Evolutionary conservation across 176 grass and related monocot species (phyloP).

Genomic region (Zoysia japonica): DNA sequence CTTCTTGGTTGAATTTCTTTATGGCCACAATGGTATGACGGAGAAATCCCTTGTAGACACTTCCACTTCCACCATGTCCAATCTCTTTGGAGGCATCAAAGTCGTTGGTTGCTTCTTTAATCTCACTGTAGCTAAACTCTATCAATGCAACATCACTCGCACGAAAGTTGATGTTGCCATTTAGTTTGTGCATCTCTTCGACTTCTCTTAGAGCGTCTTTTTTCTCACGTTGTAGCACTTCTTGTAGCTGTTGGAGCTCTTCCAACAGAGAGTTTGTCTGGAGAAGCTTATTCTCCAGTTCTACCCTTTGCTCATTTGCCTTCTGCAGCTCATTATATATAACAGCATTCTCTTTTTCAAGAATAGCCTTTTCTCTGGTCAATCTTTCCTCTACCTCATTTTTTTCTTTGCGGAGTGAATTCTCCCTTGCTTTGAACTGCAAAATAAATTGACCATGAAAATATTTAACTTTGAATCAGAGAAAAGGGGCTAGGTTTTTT

Average conservation of each 20-base stretch:
- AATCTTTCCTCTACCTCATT: slow-evolving; percentile 62
- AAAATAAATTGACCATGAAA: slow-evolving; percentile 12
- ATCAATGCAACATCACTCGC: slow-evolving; percentile 31
- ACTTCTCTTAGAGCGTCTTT: slow-evolving; percentile 41
- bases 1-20: slow-evolving; percentile 67
- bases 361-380: slow-evolving; percentile 42
- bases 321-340: slow-evolving; percentile 49
- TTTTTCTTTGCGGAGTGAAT: slow-evolving; percentile 49
- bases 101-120: slow-evolving; percentile 59
- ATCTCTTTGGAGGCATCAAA: slow-evolving; percentile 60
- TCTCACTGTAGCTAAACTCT: slow-evolving; percentile 61
- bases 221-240: slow-evolving; percentile 37
- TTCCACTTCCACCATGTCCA: slow-evolving; percentile 70
- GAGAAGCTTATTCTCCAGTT: slow-evolving; percentile 50
- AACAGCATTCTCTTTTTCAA: slow-evolving; percentile 50
- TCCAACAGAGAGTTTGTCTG: slow-evolving; percentile 29
- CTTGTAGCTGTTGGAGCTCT: slow-evolving; percentile 31
- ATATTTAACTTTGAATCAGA: not conserved
- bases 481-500: not conserved
- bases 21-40: slow-evolving; percentile 66
- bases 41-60: slow-evolving; percentile 74
- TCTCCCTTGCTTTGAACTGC: slow-evolving; percentile 59
- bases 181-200: slow-evolving; percentile 38
- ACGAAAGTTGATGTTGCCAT: not conserved
- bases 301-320: slow-evolving; percentile 40